Evolutionary conservation across 2,329 filamentous ascomycete species (phyloP).

Genomic region (Thielaviopsis musarum): DNA sequence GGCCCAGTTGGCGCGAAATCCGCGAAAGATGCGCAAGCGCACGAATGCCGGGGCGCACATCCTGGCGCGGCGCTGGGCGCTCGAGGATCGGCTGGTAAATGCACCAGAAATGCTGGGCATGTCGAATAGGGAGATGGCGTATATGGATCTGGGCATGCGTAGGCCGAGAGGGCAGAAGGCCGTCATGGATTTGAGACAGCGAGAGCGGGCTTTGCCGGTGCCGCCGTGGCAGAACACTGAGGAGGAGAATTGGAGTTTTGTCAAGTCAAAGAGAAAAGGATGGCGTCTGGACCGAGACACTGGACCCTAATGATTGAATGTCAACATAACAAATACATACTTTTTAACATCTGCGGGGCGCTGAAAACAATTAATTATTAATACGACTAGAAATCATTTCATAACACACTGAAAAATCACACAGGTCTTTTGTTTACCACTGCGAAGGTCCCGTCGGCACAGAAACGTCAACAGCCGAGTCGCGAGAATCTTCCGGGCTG

Average conservation of each 20-base stretch:
- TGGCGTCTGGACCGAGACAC: not conserved
- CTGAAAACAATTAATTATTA: no score
- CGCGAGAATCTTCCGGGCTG: no score
- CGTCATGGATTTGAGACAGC: not conserved
- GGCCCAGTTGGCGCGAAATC: not conserved
- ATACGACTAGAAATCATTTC: no score
- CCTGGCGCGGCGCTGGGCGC: slow-evolving; percentile 1
- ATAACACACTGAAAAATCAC: no score
- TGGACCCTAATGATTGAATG: no score
- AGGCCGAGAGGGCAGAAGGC: not conserved
- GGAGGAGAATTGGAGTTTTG: not conserved
- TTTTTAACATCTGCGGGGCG: not conserved
- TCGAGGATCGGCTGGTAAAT: not conserved
- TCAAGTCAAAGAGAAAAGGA: not conserved
- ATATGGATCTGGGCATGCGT: not conserved
- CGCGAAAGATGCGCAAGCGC: not conserved
- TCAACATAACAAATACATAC: not conserved
- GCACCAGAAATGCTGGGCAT: not conserved
- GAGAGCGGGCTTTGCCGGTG: not conserved
- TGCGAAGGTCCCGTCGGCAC: no score
- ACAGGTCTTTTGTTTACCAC: no score
- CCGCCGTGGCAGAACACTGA: not conserved
- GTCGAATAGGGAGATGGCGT: slow-evolving; percentile 1
- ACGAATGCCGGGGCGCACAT: not conserved
- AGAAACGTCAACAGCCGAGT: no score